Percentiles rank a stretch among this genome's conserved stretches.
These are phyloP conservation scores for Yamadazyma membranifaciens DNA, from an alignment of 1,139 yeast genomes.

Conservation along the genomic window DNA sequence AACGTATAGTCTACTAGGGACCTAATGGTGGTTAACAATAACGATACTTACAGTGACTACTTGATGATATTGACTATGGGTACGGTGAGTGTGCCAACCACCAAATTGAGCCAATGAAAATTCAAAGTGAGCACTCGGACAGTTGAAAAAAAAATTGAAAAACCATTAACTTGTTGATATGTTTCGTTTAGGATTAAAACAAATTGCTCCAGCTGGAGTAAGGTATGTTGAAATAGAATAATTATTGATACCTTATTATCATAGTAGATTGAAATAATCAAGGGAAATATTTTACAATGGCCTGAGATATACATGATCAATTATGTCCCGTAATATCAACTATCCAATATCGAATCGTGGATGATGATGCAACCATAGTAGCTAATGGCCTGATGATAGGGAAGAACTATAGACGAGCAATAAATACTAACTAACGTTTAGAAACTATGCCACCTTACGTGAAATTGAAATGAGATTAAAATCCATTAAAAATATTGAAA, in stretches of 20 bases:
- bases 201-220: constrained; percentile 60
- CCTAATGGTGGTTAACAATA: no score
- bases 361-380: no score
- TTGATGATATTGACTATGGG: no score
- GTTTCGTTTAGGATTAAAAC: constrained; percentile 67
- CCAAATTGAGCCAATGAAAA: constrained; percentile 19
- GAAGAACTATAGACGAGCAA: no score
- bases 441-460: constrained; percentile 97
- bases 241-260: no score
- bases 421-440: constrained; percentile 21
- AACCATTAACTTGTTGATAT: constrained; percentile 24
- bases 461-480: constrained; percentile 98
- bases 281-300: background rate
- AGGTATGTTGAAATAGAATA: constrained; percentile 38
- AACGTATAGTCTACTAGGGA: no score
- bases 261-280: no score
- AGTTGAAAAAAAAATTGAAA: constrained; percentile 6
- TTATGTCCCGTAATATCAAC: background rate
- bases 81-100: constrained; percentile 7
- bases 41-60: no score
- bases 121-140: constrained; percentile 17
- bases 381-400: no score
- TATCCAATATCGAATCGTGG: no score
- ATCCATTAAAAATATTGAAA: constrained; percentile 97
- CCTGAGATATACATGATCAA: background rate